phyloP scores from a whole-genome alignment of 139 green algal genomes.

The Trebouxia sp. region DNA sequence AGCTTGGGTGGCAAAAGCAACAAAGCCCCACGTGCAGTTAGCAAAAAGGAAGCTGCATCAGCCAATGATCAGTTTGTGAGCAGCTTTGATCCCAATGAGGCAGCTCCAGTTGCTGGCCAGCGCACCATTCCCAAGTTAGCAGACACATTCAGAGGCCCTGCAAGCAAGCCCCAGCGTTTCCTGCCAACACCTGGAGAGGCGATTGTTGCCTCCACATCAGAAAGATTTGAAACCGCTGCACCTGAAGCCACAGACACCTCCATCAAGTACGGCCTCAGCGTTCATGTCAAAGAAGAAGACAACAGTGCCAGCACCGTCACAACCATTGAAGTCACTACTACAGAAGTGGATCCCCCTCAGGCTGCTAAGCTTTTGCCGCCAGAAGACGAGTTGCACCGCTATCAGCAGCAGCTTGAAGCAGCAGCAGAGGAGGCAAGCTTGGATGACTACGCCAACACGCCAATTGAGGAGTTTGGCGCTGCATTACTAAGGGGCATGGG shows the following conservation, averaged over 20 bases:
- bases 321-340: not conserved
- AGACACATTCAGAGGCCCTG: conserved; percentile 21
- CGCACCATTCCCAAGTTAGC: conserved; percentile 10
- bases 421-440: conserved; percentile 16
- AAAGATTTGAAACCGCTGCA: conserved; percentile 13
- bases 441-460: conserved; percentile 73
- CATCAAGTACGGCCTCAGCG: conserved; percentile 17
- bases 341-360: not conserved
- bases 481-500: conserved; percentile 83
- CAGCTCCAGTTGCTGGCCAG: not conserved
- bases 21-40: not conserved
- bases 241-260: conserved; percentile 3
- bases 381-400: not conserved
- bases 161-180: conserved; percentile 1
- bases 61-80: conserved; percentile 14
- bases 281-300: not conserved
- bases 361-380: not conserved
- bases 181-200: conserved; percentile 15
- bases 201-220: not conserved
- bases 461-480: conserved; percentile 76
- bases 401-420: conserved; percentile 20
- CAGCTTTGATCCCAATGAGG: not conserved
- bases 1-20: not conserved
- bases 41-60: not conserved
- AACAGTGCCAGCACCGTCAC: not conserved